Base-by-base conservation (phyloP, 208 protist genomes). In the Wallacemonas rigidus region DNA sequence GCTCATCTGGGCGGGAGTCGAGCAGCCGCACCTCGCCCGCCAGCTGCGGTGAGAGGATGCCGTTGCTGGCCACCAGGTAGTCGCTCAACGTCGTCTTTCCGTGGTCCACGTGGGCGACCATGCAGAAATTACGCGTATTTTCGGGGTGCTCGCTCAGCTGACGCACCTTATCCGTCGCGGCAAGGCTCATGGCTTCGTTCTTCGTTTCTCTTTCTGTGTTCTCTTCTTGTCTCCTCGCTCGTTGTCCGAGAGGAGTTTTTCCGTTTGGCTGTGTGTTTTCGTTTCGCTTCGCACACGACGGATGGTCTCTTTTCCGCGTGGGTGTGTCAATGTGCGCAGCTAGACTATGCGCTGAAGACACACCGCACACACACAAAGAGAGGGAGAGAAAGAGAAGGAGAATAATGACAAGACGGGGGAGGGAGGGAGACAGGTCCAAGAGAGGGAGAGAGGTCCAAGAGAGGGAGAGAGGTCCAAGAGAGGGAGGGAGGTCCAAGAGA, bases 81-180 rank as follows among this genome's bases (percentile, higher is more conserved):
- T 99, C 98, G 39, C 95, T 97, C 39, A 99, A 84, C 14, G 98
- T 99, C 0, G 98, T 99, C 85, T 99, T 99, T 58, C 98, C 98
- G 81, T 99, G 98, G 72, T 99, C 98, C 0, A 99, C 98, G 82
- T 99, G 98, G 4, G 98, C 98, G 15, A 99, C 85, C 75, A 99
- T 97, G 80, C 97, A 99, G 55, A 99, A 98, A 77, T 99, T 99
- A 39, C 98, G 89, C 35, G 96, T 97, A 44, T 94, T 85, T 39
- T 86, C 74, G 6, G 97, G 92, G 45, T 83, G 56, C 76, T 89
- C 78, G 56, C 88, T 89, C 48, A 96, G 80, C 67, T 74, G 72
- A 15, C 77, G 82, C 57, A 95, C 45, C 41, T 71, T 75, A 38
- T 77, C 75, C 39, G 82, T 76, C 2, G 77, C 74, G n/a, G 82